phyloP scores from a whole-genome alignment of 1,284 basidiomycete species.

The Trametes versicolor region DNA sequence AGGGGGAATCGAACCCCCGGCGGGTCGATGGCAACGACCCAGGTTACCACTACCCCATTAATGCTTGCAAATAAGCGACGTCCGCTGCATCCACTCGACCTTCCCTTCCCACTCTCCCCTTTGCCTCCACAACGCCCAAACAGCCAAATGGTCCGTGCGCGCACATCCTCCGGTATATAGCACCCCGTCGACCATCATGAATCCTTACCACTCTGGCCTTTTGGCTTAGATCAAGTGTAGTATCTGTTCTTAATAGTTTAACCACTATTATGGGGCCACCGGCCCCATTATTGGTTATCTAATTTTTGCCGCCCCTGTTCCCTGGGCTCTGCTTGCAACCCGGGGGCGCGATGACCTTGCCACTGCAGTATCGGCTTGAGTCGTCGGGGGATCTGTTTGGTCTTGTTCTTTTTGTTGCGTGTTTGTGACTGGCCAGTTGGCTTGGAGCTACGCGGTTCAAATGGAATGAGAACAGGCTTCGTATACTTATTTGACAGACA shows the following conservation, averaged over 20 bases:
- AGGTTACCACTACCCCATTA: conserved; percentile 46
- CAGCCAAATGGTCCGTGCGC: conserved; percentile 31
- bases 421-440: conserved; percentile 30
- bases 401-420: conserved; percentile 29
- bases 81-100: background rate
- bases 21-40: conserved; percentile 57
- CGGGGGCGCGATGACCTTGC: conserved; percentile 38
- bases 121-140: conserved; percentile 3
- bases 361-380: conserved; percentile 36
- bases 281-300: conserved; percentile 45
- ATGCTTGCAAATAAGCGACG: conserved; percentile 25
- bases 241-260: conserved; percentile 92
- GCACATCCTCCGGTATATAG: conserved; percentile 9
- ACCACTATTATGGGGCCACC: conserved; percentile 69
- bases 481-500: background rate
- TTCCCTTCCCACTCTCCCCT: background rate
- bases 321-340: conserved; percentile 39
- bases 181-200: background rate
- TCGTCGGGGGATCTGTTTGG: conserved; percentile 36
- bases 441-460: conserved; percentile 27
- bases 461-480: conserved; percentile 22
- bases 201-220: conserved; percentile 86
- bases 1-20: conserved; percentile 78
- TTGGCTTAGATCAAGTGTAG: conserved; percentile 98
- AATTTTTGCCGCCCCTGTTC: conserved; percentile 38